These are phyloP conservation scores for Colletotrichum agaves DNA, from an alignment of 2,329 filamentous ascomycete genomes.

Conservation along the genomic window DNA sequence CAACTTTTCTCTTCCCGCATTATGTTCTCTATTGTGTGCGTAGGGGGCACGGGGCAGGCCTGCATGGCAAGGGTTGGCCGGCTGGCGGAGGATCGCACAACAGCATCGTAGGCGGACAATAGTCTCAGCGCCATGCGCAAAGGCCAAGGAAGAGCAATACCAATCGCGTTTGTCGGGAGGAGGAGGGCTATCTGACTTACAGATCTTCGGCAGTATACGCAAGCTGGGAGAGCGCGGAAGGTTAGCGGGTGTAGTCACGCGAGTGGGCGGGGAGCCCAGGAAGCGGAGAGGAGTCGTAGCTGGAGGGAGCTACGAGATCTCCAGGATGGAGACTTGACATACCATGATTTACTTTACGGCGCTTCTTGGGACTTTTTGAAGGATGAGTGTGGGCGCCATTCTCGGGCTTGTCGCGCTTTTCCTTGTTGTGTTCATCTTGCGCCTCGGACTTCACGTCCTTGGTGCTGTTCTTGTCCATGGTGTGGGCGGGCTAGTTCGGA, in stretches of 20 bases:
- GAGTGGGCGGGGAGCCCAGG: slow-evolving; percentile 21
- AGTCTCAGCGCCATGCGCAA: slow-evolving; percentile 20
- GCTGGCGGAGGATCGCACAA: slow-evolving; percentile 32
- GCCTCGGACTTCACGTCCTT: slow-evolving; percentile 53
- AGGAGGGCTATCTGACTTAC: slow-evolving; percentile 67
- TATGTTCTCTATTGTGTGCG: slow-evolving; percentile 6
- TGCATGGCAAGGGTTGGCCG: slow-evolving; percentile 26
- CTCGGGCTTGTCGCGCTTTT: slow-evolving; percentile 41
- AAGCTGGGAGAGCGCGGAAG: slow-evolving; percentile 68
- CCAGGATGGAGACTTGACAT: slow-evolving; percentile 53
- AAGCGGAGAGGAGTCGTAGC: slow-evolving; percentile 35
- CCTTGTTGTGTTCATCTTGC: slow-evolving; percentile 46
- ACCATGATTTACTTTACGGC: slow-evolving; percentile 92
- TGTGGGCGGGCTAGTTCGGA: slow-evolving; percentile 36
- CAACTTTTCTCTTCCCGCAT: slow-evolving; percentile 42
- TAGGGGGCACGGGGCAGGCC: slow-evolving; percentile 7
- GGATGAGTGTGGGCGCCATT: slow-evolving; percentile 45
- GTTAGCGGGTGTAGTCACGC: slow-evolving; percentile 39
- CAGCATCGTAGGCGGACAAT: slow-evolving; percentile 20
- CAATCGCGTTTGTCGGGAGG: slow-evolving; percentile 42
- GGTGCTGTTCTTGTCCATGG: slow-evolving; percentile 49
- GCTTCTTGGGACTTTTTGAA: slow-evolving; percentile 77
- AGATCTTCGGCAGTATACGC: slow-evolving; percentile 90
- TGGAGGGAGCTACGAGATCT: background rate
- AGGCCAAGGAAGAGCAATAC: background rate